phyloP scores from a whole-genome alignment of 2,329 filamentous ascomycete genomes.

The Beauveria rudraprayagi region DNA sequence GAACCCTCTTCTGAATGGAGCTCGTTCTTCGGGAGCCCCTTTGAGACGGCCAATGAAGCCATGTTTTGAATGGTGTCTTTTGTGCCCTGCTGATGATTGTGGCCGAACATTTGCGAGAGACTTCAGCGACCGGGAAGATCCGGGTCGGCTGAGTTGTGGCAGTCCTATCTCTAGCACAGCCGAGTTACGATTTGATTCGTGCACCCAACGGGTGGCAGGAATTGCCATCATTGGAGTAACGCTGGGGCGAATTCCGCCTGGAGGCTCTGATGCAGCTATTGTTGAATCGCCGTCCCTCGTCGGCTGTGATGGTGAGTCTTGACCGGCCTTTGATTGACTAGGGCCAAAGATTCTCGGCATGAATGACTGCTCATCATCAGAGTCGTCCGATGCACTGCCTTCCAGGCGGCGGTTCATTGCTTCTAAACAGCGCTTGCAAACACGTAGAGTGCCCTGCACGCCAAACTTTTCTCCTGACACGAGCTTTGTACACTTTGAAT shows the following conservation, averaged over 20 bases:
- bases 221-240: conserved; percentile 66
- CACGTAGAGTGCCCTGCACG: conserved; percentile 72
- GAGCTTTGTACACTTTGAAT: conserved; percentile 90
- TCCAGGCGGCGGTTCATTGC: conserved; percentile 89
- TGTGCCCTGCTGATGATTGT: conserved; percentile 66
- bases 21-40: conserved; percentile 64
- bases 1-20: conserved; percentile 72
- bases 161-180: conserved; percentile 85
- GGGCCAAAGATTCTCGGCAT: conserved; percentile 55
- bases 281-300: conserved; percentile 30
- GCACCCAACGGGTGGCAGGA: conserved; percentile 54
- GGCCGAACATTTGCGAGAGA: conserved; percentile 62
- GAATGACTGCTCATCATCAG: conserved; percentile 67
- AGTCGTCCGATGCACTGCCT: conserved; percentile 79
- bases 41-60: conserved; percentile 74
- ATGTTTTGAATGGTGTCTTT: conserved; percentile 80
- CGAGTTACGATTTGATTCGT: conserved; percentile 77
- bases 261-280: conserved; percentile 24
- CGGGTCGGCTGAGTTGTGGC: conserved; percentile 78
- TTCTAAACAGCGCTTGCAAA: conserved; percentile 86
- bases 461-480: conserved; percentile 83
- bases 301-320: conserved; percentile 28
- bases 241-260: conserved; percentile 44
- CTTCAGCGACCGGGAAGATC: conserved; percentile 82
- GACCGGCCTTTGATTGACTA: conserved; percentile 38